phyloP scores from a whole-genome alignment of 371 early-diverging fungal genomes.

The Entomophthora muscae region DNA sequence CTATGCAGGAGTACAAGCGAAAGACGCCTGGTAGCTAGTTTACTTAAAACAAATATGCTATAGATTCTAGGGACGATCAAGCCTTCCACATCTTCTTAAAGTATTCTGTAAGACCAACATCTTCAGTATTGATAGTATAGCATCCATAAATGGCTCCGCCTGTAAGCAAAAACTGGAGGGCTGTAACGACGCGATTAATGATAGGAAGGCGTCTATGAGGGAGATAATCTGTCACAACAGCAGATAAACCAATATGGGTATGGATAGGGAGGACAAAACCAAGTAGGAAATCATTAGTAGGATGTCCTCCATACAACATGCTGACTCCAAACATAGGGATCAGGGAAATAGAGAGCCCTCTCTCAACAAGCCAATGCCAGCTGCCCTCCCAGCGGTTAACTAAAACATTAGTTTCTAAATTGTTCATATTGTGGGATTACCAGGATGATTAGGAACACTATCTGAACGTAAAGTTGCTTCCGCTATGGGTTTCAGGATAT shows the following conservation, averaged over 20 bases:
- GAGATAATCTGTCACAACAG: constrained; percentile 68
- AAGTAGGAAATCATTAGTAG: constrained; percentile 69
- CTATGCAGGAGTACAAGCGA: no score
- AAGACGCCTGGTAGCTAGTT: no score
- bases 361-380: constrained; percentile 87
- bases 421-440: background rate
- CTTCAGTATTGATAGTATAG: constrained; percentile 87
- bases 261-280: constrained; percentile 83
- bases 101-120: constrained; percentile 82
- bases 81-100: constrained; percentile 52
- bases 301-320: constrained; percentile 55
- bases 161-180: constrained; percentile 46
- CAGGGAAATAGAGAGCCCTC: constrained; percentile 49
- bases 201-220: constrained; percentile 44
- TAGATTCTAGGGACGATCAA: background rate
- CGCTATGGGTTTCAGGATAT: background rate
- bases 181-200: constrained; percentile 35
- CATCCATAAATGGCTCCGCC: constrained; percentile 62
- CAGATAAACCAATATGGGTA: constrained; percentile 62
- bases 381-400: constrained; percentile 27
- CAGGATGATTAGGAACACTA: background rate
- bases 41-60: background rate
- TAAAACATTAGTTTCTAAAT: background rate
- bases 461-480: background rate
- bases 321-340: constrained; percentile 63